Percentiles rank a stretch among this genome's conserved stretches.
Evolutionary conservation across 305 asterid genomes (phyloP).

Genomic region (Lippia alba): DNA sequence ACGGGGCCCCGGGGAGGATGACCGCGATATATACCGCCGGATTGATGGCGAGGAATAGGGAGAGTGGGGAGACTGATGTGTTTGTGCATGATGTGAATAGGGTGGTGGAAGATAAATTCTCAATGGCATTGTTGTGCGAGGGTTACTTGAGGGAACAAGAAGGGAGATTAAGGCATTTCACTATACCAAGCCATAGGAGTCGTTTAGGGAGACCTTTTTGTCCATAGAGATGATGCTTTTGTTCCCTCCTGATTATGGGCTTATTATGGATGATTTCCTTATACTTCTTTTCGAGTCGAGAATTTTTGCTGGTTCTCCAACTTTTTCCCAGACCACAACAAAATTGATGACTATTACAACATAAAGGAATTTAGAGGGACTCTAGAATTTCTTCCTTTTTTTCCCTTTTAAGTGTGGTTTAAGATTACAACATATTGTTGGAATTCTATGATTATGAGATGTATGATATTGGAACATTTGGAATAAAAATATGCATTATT

Average conservation of each 20-base stretch:
- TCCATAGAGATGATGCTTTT: constrained; percentile 42
- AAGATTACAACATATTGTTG: neutral
- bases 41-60: constrained; percentile 83
- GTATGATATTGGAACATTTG: neutral
- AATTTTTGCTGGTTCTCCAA: neutral
- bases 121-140: constrained; percentile 70
- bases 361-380: neutral
- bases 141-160: constrained; percentile 62
- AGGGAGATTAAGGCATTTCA: constrained; percentile 72
- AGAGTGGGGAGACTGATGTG: constrained; percentile 66
- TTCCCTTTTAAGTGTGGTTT: neutral
- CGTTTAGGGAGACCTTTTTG: constrained; percentile 60
- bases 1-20: constrained; percentile 78
- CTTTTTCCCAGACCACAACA: neutral
- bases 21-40: constrained; percentile 83
- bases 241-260: neutral
- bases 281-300: neutral
- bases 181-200: constrained; percentile 61
- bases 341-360: neutral
- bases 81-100: constrained; percentile 87
- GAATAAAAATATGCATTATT: neutral
- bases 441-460: neutral
- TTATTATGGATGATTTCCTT: neutral
- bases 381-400: neutral
- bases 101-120: constrained; percentile 74